Evolutionary conservation across 2,329 filamentous ascomycete genomes (phyloP).

Genomic region (Botrytis paeoniae): DNA sequence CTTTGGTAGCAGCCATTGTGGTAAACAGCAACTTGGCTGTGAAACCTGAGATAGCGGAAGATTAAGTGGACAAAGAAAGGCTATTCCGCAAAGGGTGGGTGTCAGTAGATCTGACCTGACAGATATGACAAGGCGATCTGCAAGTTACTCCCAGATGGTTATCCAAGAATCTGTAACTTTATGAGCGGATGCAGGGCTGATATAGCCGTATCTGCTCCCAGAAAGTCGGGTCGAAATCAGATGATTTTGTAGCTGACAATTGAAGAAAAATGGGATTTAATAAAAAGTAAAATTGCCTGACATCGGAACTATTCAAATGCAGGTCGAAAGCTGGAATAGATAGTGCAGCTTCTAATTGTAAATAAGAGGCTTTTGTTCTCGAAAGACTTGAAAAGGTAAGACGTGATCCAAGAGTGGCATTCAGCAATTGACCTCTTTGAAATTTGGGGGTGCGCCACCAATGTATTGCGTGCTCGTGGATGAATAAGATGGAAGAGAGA

Average conservation of each 20-base stretch:
- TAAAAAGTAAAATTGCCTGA: constrained; percentile 8
- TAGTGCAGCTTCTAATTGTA: constrained; percentile 2
- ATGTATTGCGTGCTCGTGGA: constrained; percentile 20
- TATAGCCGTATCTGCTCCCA: constrained; percentile 15
- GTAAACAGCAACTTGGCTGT: neutral
- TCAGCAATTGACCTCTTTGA: constrained; percentile 13
- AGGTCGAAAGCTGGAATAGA: neutral
- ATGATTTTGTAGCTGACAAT: constrained; percentile 6
- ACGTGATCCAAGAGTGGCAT: constrained; percentile 15
- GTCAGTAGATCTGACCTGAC: neutral
- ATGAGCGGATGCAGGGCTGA: constrained; percentile 17
- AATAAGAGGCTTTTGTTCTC: constrained; percentile 6
- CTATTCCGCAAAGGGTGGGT: neutral
- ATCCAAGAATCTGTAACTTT: constrained; percentile 12
- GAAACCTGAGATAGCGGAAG: constrained; percentile 9
- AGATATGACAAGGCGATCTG: constrained; percentile 14
- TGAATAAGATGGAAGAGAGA: constrained; percentile 19
- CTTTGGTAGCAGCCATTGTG: constrained; percentile 44
- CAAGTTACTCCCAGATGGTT: constrained; percentile 15
- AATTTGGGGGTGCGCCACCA: constrained; percentile 14
- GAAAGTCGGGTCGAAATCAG: neutral
- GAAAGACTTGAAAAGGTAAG: constrained; percentile 11
- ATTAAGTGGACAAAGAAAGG: neutral
- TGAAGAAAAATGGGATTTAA: neutral
- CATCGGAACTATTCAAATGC: constrained; percentile 1